These are phyloP conservation scores for Telfairia occidentalis DNA, from an alignment of 331 rosid species.

Conservation along the genomic window DNA sequence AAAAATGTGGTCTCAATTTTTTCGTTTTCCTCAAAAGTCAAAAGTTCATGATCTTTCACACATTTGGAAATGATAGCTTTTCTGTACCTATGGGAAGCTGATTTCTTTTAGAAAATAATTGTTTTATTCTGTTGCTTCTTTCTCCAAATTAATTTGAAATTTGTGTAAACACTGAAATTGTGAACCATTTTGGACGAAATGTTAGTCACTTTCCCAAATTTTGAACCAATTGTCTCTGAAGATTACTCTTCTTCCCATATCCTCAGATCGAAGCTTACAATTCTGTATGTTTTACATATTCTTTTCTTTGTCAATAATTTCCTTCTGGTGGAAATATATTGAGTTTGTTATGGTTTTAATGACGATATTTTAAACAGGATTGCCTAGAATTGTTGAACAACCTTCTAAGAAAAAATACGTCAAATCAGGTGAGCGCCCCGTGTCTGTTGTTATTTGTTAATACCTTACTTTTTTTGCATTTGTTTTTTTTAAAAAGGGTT, in stretches of 20 bases:
- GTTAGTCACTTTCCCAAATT: background rate
- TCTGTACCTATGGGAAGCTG: background rate
- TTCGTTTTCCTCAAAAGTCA: background rate
- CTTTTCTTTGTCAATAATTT: background rate
- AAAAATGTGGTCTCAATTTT: background rate
- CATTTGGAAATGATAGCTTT: background rate
- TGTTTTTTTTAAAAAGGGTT: slow-evolving; percentile 18
- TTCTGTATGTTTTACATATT: background rate
- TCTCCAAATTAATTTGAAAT: background rate
- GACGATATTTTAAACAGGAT: slow-evolving; percentile 45
- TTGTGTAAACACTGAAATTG: background rate
- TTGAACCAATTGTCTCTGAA: too few relatives aligned
- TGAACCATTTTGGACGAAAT: background rate
- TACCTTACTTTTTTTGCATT: background rate
- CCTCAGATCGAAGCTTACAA: background rate
- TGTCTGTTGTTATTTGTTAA: background rate
- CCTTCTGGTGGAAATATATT: slow-evolving; percentile 6
- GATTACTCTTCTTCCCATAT: background rate
- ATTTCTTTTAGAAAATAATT: background rate
- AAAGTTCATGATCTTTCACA: background rate
- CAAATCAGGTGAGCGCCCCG: slow-evolving; percentile 68
- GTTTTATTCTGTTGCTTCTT: background rate
- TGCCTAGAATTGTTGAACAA: slow-evolving; percentile 82
- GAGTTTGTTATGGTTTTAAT: slow-evolving; percentile 22
- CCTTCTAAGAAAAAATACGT: slow-evolving; percentile 54